Evolutionary conservation across 2,329 filamentous ascomycete species (phyloP).

Genomic region (Xylariales sp.): DNA sequence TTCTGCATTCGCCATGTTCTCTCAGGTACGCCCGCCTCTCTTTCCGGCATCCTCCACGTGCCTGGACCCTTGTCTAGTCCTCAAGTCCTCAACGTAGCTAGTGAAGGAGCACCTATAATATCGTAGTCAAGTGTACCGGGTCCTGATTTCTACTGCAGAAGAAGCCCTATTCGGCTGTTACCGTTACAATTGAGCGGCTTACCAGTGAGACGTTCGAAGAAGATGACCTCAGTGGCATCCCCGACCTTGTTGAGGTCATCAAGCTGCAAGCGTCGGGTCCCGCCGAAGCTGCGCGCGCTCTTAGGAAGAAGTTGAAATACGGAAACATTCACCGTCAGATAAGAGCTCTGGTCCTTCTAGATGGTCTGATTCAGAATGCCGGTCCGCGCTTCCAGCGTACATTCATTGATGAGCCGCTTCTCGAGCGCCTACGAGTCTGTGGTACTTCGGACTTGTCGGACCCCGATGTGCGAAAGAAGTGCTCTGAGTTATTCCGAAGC

Average conservation of each 20-base stretch:
- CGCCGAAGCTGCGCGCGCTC: slow-evolving; percentile 86
- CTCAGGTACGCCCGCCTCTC: slow-evolving; percentile 31
- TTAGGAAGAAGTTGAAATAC: slow-evolving; percentile 99
- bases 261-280: slow-evolving; percentile 88
- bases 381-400: slow-evolving; percentile 85
- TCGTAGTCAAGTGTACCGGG: not conserved
- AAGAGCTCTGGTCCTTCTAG: slow-evolving; percentile 86
- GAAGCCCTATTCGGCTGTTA: slow-evolving; percentile 93
- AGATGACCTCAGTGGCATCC: slow-evolving; percentile 90
- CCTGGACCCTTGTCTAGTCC: slow-evolving; percentile 1
- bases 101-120: not conserved
- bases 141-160: slow-evolving; percentile 59
- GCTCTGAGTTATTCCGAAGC: slow-evolving; percentile 83
- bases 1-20: slow-evolving; percentile 36
- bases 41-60: not conserved
- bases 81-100: not conserved
- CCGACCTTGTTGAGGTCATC: slow-evolving; percentile 94
- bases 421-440: slow-evolving; percentile 90
- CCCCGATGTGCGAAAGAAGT: slow-evolving; percentile 86
- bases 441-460: slow-evolving; percentile 88
- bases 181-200: slow-evolving; percentile 89
- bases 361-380: slow-evolving; percentile 94
- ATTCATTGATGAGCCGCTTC: slow-evolving; percentile 89
- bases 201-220: slow-evolving; percentile 91
- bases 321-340: slow-evolving; percentile 94